Conservation (phyloP, 177 flowering plant species). For the Tripterygium wilfordii region DNA sequence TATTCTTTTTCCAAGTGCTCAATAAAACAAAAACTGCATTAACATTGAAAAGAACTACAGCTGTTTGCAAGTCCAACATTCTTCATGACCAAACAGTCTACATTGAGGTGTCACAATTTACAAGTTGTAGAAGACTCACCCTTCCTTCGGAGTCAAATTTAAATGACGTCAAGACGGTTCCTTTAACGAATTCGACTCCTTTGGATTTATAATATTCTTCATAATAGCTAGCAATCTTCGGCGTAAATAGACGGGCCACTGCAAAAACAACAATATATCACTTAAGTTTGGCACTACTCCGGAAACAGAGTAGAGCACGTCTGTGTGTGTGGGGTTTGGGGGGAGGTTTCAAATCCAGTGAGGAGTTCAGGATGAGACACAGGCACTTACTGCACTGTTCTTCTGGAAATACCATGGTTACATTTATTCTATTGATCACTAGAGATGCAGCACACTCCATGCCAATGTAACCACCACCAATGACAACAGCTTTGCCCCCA, state of each 20-base stretch:
- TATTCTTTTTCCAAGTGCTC: too few relatives aligned
- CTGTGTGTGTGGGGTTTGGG: too few relatives aligned
- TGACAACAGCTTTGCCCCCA: conserved; percentile 91
- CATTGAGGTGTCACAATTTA: neutral
- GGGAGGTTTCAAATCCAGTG: too few relatives aligned
- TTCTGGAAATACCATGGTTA: conserved; percentile 96
- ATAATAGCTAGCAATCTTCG: conserved; percentile 77
- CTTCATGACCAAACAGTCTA: too few relatives aligned
- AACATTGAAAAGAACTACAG: too few relatives aligned
- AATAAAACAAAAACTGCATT: too few relatives aligned
- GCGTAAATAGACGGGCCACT: conserved; percentile 94
- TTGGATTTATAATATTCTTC: conserved; percentile 80
- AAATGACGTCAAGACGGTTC: conserved; percentile 85
- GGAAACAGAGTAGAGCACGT: too few relatives aligned
- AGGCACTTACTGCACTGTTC: conserved; percentile 81
- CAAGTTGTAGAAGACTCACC: conserved; percentile 34
- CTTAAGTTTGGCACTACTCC: too few relatives aligned
- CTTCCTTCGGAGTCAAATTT: conserved; percentile 64
- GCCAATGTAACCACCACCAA: conserved; percentile 98
- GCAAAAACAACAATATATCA: conserved; percentile 10
- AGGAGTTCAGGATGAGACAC: too few relatives aligned
- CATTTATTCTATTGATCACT: conserved; percentile 77
- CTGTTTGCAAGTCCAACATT: too few relatives aligned
- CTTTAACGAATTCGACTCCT: conserved; percentile 87
- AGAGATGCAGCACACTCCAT: conserved; percentile 99